A percentile compares a stretch with the other conserved stretches of the same genome.
phyloP scores from a whole-genome alignment of 768 basidiomycete species.

The Mycena galopus region DNA sequence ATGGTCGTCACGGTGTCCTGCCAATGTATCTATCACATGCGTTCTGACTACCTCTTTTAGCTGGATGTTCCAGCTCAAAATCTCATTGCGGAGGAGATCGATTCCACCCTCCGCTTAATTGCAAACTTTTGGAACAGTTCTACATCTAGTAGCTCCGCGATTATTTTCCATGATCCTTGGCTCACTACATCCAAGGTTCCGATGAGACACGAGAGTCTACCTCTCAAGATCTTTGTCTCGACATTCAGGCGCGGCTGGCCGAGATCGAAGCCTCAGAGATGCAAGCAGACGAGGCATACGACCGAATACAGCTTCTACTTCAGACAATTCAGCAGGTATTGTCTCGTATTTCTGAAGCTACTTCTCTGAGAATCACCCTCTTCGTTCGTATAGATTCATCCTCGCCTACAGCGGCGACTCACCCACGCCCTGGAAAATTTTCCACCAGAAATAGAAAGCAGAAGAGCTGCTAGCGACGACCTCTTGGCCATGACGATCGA shows the following conservation, averaged over 20 bases:
- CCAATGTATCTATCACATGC: too few species aligned
- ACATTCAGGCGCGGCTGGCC: slow-evolving; percentile 2
- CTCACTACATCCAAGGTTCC: background rate
- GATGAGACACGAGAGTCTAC: background rate
- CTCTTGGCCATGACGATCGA: slow-evolving; percentile 61
- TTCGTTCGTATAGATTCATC: slow-evolving; percentile 43
- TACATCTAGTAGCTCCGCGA: background rate
- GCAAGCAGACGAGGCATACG: background rate
- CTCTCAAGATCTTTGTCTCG: background rate
- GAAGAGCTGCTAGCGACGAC: slow-evolving; percentile 53
- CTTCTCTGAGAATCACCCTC: background rate
- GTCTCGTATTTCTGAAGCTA: background rate
- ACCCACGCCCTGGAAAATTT: slow-evolving; percentile 42
- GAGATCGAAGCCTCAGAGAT: slow-evolving; percentile 1
- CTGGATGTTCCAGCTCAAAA: slow-evolving; percentile 1
- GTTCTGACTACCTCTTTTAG: background rate
- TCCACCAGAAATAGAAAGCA: slow-evolving; percentile 43
- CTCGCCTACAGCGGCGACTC: slow-evolving; percentile 47
- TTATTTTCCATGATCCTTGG: background rate
- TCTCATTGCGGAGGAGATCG: slow-evolving; percentile 15
- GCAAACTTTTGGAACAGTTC: slow-evolving; percentile 7
- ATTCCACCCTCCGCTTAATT: slow-evolving; percentile 10
- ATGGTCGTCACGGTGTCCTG: background rate
- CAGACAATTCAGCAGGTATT: slow-evolving; percentile 19
- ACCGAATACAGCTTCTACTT: slow-evolving; percentile 12